Evolutionary conservation across 352 stramenopile species (phyloP), one percentile per base, ranked within the genome.

Genomic region (Blastocystis sp.): DNA sequence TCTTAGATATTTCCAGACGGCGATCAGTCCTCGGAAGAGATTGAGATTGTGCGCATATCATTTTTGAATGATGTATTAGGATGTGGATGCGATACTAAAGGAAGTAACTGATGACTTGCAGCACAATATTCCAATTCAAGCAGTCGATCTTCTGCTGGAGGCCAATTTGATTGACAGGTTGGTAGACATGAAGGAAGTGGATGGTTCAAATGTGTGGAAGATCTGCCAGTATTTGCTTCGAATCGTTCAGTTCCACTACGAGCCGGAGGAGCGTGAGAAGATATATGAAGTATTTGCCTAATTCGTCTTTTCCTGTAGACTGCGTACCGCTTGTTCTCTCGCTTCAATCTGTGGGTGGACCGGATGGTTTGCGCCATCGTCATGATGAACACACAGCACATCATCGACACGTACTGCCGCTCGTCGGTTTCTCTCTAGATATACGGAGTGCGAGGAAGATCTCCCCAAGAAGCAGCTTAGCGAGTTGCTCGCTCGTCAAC

Each of bases 61-160:
- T 20, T 15, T 54, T 68, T 13, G 4, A 5, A 68, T 50, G 45
- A 61, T 43, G 41, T 9, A 43, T 54, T 84, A 84, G 73, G 73
- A 59, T 69, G 29, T 53, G 9, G 53, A 66, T 11, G 73, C 68
- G 53, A 68, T 84, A 6, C 4, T 84, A 9, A 34, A 68, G 20
- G 73, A 84, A 68, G 73, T 84, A 20, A 84, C 47, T 41, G 73
- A 84, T 15, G 26, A 84, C 56, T 53, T 84, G 73, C 73, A 84
- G 20, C 73, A 84, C 73, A 84, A 84, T 43, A 84, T 69, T 26
- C 73, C 73, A 20, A 84, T 84, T 84, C 73, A 84, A 43, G 73
- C 73, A 53, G 73, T 84, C 73, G 73, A 84, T 68, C n/a, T 84
- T 9, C 73, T 84, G 18, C 53, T 84, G 6, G 73, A 84, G 43